phyloP scores from a whole-genome alignment of 2,329 filamentous ascomycete species.

The Fusarium mangiferae region DNA sequence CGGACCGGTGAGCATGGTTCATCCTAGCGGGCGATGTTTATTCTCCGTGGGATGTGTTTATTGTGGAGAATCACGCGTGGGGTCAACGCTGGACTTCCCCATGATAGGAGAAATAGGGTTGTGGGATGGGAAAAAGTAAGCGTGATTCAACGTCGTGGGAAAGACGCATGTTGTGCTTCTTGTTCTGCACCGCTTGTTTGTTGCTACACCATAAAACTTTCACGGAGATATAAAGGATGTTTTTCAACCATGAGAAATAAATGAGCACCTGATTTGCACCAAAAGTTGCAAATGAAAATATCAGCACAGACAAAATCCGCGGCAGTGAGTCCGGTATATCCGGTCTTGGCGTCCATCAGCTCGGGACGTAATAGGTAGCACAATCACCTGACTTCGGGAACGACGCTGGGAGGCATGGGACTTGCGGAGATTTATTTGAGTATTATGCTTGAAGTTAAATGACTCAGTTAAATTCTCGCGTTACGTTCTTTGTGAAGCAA shows the following conservation, averaged over 20 bases:
- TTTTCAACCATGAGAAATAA: not conserved
- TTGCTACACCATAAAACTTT: not conserved
- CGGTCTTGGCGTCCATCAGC: not conserved
- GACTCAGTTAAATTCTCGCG: not conserved
- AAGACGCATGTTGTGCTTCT: not conserved
- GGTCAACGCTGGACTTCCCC: not conserved
- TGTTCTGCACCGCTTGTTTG: not conserved
- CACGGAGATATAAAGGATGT: too few relatives aligned
- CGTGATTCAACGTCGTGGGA: not conserved
- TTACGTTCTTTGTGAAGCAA: not conserved
- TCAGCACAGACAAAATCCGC: not conserved
- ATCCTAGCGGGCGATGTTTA: not conserved
- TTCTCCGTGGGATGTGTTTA: not conserved
- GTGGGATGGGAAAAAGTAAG: not conserved
- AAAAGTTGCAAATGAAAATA: not conserved
- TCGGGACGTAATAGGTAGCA: not conserved
- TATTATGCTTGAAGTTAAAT: not conserved
- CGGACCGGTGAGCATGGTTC: slow-evolving; percentile 5
- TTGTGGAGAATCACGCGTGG: slow-evolving; percentile 17
- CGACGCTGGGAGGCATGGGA: not conserved
- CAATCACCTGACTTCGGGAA: not conserved
- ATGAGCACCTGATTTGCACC: not conserved
- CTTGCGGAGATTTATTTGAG: not conserved
- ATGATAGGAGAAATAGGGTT: not conserved
- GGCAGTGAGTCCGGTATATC: not conserved